Percentiles rank a stretch among this genome's conserved stretches.
Conservation (phyloP, 2,329 filamentous ascomycete genomes). For the Aspergillus puulaauensis region DNA sequence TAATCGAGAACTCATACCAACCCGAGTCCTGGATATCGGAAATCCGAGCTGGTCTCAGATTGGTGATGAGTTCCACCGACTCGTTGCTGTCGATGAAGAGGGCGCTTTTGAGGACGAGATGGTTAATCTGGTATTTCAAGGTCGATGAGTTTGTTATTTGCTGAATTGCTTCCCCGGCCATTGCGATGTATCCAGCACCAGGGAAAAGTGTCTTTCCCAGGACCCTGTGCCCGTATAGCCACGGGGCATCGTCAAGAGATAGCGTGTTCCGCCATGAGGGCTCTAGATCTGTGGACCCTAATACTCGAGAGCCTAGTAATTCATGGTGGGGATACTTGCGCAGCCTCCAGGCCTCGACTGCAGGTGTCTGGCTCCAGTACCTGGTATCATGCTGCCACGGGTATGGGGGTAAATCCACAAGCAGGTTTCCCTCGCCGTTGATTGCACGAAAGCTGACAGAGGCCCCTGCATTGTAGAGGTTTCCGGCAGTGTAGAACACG, state of each 20-base stretch:
- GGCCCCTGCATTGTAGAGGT: slow-evolving; percentile 6
- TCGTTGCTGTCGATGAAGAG: not conserved
- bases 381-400: slow-evolving; percentile 21
- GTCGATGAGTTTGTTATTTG: not conserved
- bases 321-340: slow-evolving; percentile 18
- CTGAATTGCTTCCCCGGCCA: slow-evolving; percentile 9
- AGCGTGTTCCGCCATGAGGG: slow-evolving; percentile 36
- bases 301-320: slow-evolving; percentile 25
- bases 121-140: not conserved
- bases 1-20: slow-evolving; percentile 17
- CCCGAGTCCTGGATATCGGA: slow-evolving; percentile 7
- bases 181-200: slow-evolving; percentile 29
- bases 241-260: slow-evolving; percentile 30
- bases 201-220: slow-evolving; percentile 32
- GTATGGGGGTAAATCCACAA: slow-evolving; percentile 25
- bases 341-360: slow-evolving; percentile 18
- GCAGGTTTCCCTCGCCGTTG: not conserved
- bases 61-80: slow-evolving; percentile 15
- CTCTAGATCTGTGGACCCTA: slow-evolving; percentile 26
- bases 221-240: slow-evolving; percentile 37
- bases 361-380: slow-evolving; percentile 22
- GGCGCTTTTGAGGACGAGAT: not conserved
- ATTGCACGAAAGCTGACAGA: not conserved
- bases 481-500: slow-evolving; percentile 19
- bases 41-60: not conserved